Percentiles rank a stretch among this genome's conserved stretches.
Conservation (phyloP, 805 yeast species). For the Tetrapisispora namnaoensis region DNA sequence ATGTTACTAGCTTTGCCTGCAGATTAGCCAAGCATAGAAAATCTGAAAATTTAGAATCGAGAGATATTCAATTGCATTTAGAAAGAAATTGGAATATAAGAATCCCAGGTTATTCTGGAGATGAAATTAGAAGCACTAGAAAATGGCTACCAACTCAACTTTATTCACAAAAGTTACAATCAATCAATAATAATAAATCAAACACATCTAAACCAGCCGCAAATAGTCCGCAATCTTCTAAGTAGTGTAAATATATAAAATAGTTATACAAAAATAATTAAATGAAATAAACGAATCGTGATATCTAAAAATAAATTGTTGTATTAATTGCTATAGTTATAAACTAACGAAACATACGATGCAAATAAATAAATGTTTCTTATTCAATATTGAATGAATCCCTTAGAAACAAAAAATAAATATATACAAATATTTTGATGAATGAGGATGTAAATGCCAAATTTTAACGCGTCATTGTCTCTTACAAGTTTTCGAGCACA, state of each 20-base stretch:
- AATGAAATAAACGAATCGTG: not conserved
- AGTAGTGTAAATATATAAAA: slow-evolving; percentile 12
- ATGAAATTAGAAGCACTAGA: slow-evolving; percentile 72
- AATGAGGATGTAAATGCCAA: not conserved
- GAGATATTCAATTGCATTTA: slow-evolving; percentile 83
- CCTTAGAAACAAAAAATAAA: too few relatives aligned
- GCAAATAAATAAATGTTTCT: too few relatives aligned
- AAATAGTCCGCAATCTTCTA: slow-evolving; percentile 4
- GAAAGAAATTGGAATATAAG: slow-evolving; percentile 93
- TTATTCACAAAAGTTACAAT: slow-evolving; percentile 58
- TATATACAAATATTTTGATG: not conserved
- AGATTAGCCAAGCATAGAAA: slow-evolving; percentile 90
- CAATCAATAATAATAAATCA: slow-evolving; percentile 21
- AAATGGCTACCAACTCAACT: slow-evolving; percentile 57
- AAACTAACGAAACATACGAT: too few relatives aligned
- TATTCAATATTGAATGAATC: too few relatives aligned
- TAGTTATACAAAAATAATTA: too few relatives aligned
- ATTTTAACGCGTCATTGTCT: not conserved
- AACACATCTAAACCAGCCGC: slow-evolving; percentile 6
- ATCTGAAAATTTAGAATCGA: slow-evolving; percentile 74
- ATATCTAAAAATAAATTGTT: too few relatives aligned
- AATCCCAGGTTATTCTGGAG: slow-evolving; percentile 87
- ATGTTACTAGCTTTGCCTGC: slow-evolving; percentile 89
- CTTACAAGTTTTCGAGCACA: too few relatives aligned
- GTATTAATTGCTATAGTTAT: too few relatives aligned